These are phyloP conservation scores for Penicillium italicum DNA, from an alignment of 2,329 filamentous ascomycete genomes.

Conservation along the genomic window DNA sequence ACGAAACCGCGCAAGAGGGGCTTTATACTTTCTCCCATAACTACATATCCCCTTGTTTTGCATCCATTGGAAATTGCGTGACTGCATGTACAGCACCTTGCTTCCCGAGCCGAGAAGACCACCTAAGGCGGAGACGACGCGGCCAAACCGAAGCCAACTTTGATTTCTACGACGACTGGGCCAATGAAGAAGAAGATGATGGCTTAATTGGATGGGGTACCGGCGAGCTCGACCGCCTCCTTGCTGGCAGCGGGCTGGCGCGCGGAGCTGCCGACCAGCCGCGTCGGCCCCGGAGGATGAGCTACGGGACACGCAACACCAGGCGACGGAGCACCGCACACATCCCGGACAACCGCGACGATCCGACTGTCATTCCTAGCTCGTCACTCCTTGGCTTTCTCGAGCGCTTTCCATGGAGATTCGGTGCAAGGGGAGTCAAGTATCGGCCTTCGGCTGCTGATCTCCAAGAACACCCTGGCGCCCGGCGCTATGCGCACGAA, in stretches of 20 bases:
- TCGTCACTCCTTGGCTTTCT: conserved; percentile 83
- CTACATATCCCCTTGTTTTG: conserved; percentile 79
- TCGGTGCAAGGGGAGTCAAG: conserved; percentile 71
- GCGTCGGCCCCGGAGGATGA: conserved; percentile 75
- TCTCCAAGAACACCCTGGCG: conserved; percentile 77
- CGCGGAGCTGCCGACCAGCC: conserved; percentile 57
- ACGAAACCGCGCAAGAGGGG: conserved; percentile 84
- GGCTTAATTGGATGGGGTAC: conserved; percentile 72
- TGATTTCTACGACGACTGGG: conserved; percentile 98
- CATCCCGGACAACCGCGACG: conserved; percentile 52
- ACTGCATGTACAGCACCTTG: conserved; percentile 67
- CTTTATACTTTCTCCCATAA: conserved; percentile 85
- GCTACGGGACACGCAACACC: conserved; percentile 70
- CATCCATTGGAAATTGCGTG: conserved; percentile 62
- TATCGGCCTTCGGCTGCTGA: conserved; percentile 91
- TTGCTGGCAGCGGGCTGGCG: conserved; percentile 61
- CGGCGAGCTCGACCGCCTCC: conserved; percentile 79
- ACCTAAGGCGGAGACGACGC: conserved; percentile 66
- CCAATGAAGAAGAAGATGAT: conserved; percentile 58
- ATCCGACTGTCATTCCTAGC: conserved; percentile 86
- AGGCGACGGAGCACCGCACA: conserved; percentile 56
- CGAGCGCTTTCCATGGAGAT: conserved; percentile 75
- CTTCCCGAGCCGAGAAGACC: conserved; percentile 67
- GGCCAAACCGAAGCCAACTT: conserved; percentile 75
- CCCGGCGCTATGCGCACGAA: conserved; percentile 50